Percentiles rank a stretch among this genome's conserved stretches.
Conservation (phyloP, 768 basidiomycete species). For the Macrocybe gigantea region DNA sequence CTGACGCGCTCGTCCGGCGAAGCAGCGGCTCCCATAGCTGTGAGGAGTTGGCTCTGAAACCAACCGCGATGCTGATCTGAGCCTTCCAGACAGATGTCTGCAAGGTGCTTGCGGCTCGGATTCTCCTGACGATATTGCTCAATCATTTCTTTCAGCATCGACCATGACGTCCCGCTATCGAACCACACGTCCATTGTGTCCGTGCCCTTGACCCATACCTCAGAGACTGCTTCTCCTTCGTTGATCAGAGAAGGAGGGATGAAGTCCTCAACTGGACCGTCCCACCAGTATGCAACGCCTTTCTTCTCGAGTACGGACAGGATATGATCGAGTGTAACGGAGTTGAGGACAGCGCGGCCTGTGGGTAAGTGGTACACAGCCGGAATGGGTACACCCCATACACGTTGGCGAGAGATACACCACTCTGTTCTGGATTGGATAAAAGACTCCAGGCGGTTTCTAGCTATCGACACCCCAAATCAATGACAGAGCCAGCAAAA, state of each 20-base stretch:
- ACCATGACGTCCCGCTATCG: slow-evolving; percentile 95
- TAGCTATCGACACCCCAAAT: slow-evolving; percentile 40
- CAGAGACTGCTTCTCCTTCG: slow-evolving; percentile 32
- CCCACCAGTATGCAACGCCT: slow-evolving; percentile 89
- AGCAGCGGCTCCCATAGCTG: slow-evolving; percentile 54
- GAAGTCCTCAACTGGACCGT: slow-evolving; percentile 78
- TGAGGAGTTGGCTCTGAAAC: slow-evolving; percentile 96
- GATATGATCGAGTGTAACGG: slow-evolving; percentile 67
- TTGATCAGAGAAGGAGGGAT: slow-evolving; percentile 53
- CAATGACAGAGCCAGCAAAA: too few relatives aligned
- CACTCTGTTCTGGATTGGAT: slow-evolving; percentile 89
- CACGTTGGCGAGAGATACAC: slow-evolving; percentile 97
- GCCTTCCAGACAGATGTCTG: slow-evolving; percentile 92
- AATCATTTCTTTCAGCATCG: slow-evolving; percentile 46
- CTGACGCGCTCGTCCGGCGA: slow-evolving; percentile 25
- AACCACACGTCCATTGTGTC: slow-evolving; percentile 99
- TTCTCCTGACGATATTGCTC: slow-evolving; percentile 13
- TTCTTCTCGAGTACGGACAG: slow-evolving; percentile 64
- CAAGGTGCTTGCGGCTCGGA: slow-evolving; percentile 33
- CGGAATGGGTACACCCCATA: slow-evolving; percentile 97
- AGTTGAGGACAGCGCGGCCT: slow-evolving; percentile 59
- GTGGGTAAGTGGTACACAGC: slow-evolving; percentile 66
- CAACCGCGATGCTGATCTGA: slow-evolving; percentile 98
- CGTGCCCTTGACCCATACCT: slow-evolving; percentile 69
- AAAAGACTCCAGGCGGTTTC: slow-evolving; percentile 84